Evolutionary conservation across 257 asterid species (phyloP), one percentile per base, ranked within the genome.

Genomic region (Dorcoceras hygrometricum): DNA sequence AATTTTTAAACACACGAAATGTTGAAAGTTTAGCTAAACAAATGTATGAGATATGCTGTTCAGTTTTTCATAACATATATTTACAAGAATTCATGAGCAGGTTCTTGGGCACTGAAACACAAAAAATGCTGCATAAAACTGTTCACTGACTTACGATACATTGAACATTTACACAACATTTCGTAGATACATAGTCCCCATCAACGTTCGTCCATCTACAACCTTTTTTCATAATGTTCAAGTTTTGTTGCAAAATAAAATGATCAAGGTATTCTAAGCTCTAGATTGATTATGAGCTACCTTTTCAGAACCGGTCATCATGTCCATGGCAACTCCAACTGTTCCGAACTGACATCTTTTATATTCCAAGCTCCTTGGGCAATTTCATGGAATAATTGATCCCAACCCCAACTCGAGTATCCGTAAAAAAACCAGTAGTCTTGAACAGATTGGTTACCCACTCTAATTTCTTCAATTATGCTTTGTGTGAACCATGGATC

Each of bases 281-380:
- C 19, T 43, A 43, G 3, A 4, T 12, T 43, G 19, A 34, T 34
- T 34, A 34, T 9, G 43, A 34, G 43, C 43, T 34, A 8, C 3
- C 9, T 34, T 9, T 34, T 43, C 5, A 14, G 51, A 4, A 43
- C 19, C 51, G 14, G 51, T 43, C 51, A 64, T 77, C 75, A 76
- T 59, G 64, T 75, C 51, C 48, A 72, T 59, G 90, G 95, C 93
- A 90, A 84, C 69, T 67, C 90, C 29, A 86, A 32, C 22, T 65
- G 82, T 39, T 86, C 88, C 65, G 46, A 12, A 27, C 73, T 62
- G 2, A 82, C 89, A 71, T 72, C 29, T 61, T 82, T 80, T 31
- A 84, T 83, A 16, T 75, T 77, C 98, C 98, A 92, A 79, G 95
- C 95, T 57, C 98, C 98, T 80, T 82, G 87, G 39, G 86, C 87